Base-by-base conservation (phyloP, 2,329 filamentous ascomycete species). In the Claviceps paspali region DNA sequence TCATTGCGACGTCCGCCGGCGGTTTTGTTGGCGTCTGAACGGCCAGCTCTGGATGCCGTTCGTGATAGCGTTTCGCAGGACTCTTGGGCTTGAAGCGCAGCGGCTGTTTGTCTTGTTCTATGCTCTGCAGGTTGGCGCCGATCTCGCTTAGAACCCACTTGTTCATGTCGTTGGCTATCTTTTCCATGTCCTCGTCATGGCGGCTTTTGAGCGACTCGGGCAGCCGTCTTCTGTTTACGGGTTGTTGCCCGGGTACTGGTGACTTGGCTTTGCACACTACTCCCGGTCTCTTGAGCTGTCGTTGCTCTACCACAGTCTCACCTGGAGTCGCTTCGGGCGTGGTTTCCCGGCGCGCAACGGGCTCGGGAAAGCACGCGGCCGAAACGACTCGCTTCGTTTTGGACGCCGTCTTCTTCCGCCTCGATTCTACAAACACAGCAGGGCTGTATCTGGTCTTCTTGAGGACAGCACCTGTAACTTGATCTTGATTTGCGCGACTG, bases 141-240 rank as follows among this genome's bases (percentile, higher is more conserved):
- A 79, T 74, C 42, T 77, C 65, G 45, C 67, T 60, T 43, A 79
- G 56, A 1, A 73, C 70, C 58, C 70, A 79, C 23, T 62, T 57
- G 47, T 74, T 65, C 70, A 75, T 74, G 24, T 70, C 67, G 5
- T 62, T 62, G 2, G 67, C 57, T 26, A 74, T 60, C 43, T 63
- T 59, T 29, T 67, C 62, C 57, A 69, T 63, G 30, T 71, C 61
- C 41, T 61, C 53, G 24, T 47, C 53, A 40, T 61, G 55, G 2
- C 51, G 54, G 17, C 50, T 49, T 50, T 47, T 46, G 35, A 59
- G 32, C 11, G 60, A 54, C 26, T 44, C 38, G 9, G 61, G 54
- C 10, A 63, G 48, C 7, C 55, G 55, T 6, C 45, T 38, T 9
- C 47, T 49, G 9, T 38, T 36, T 21, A 41, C 36, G 11, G 45